Evolutionary conservation across 225 moss, liverwort and hornwort genomes (phyloP), one percentile per base, ranked within the genome.

Genomic region (Sphagnum tenellum): DNA sequence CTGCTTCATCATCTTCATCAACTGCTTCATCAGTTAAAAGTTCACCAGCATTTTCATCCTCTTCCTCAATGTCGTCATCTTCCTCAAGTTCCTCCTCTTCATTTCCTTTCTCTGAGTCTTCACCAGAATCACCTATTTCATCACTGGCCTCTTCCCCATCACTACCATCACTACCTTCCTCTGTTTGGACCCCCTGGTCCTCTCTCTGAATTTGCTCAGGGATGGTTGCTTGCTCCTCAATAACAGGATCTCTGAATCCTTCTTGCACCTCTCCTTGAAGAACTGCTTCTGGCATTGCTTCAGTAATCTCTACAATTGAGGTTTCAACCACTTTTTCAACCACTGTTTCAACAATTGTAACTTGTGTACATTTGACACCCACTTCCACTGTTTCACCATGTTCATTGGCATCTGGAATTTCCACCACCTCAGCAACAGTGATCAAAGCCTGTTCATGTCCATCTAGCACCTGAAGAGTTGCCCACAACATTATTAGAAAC

Each of bases 71-170:
- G 48, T 78, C 75, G 7, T 68, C 85, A 59, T 68, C 70, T 12
- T 46, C 71, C 3, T n/a, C 72, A 7, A 55, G 74, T 67, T 70
- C 70, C 12, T 57, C 74, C 53, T 72, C 81, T 10, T 78, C 47
- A 14, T 78, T 84, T 69, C 77, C 82, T 71, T 88, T 78, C 69
- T 77, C 55, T 48, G 61, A 67, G 29, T 29, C 29, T 29, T 29
- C 29, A 29, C 29, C 29, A 29, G 29, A 29, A 29, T 29, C 29
- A 29, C 29, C 29, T 29, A 29, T 29, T 29, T 29, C 29, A 29
- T 29, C 29, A 29, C 29, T 29, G 29, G 29, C 29, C 29, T 29
- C 29, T 29, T 29, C 29, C 56, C 73, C 78, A 48, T 64, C 72
- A 4, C 75, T 74, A 50, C 79, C 87, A 46, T 63, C 72, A 48